Evolutionary conservation across 192 early-diverging fungal species (phyloP).

Genomic region (Geosiphon pyriformis): DNA sequence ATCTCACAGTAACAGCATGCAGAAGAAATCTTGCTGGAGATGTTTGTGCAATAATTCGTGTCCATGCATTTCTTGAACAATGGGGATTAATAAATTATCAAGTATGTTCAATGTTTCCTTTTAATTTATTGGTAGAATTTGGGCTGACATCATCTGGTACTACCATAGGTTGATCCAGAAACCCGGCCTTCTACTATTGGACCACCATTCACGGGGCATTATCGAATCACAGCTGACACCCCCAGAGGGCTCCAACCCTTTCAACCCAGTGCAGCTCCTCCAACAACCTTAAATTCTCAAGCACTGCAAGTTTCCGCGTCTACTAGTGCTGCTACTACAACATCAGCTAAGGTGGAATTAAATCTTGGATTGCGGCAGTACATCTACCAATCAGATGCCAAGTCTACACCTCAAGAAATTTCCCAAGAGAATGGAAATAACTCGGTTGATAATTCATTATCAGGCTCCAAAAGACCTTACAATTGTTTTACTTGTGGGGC

Average conservation of each 20-base stretch:
- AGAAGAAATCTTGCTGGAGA: slow-evolving; percentile 95
- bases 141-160: not conserved
- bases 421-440: slow-evolving; percentile 42
- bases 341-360: slow-evolving; percentile 29
- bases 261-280: slow-evolving; percentile 45
- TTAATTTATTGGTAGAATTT: not conserved
- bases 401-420: slow-evolving; percentile 28
- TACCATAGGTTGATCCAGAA: slow-evolving; percentile 86
- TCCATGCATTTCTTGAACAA: slow-evolving; percentile 98
- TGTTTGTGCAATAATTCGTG: slow-evolving; percentile 97
- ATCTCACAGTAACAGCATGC: slow-evolving; percentile 97
- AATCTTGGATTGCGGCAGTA: slow-evolving; percentile 47
- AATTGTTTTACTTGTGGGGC: slow-evolving; percentile 81
- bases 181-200: slow-evolving; percentile 85
- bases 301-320: slow-evolving; percentile 22
- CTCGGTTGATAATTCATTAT: slow-evolving; percentile 23
- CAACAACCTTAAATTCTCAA: slow-evolving; percentile 23
- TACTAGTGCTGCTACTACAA: slow-evolving; percentile 17
- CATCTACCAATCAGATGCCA: slow-evolving; percentile 45
- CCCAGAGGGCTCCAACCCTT: slow-evolving; percentile 81
- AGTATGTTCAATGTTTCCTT: slow-evolving; percentile 40
- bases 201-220: slow-evolving; percentile 97
- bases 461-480: slow-evolving; percentile 36
- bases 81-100: slow-evolving; percentile 99
- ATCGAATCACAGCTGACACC: slow-evolving; percentile 92